phyloP scores from a whole-genome alignment of 2,329 filamentous ascomycete species.

The Alternaria brassicae region DNA sequence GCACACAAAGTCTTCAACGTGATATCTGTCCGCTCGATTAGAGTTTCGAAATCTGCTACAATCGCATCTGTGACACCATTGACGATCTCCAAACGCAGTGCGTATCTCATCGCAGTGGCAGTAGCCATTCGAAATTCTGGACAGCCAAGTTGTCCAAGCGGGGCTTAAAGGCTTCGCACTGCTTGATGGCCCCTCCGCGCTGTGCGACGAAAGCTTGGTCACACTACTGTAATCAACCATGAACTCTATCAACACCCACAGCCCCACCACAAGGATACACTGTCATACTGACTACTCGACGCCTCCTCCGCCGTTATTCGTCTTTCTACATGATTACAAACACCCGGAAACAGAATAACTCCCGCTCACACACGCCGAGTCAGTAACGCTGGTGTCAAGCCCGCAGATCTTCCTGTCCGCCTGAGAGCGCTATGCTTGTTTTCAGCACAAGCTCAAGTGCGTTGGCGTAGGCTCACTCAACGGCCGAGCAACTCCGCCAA shows the following conservation, averaged over 20 bases:
- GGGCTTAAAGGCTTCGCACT: conserved; percentile 8
- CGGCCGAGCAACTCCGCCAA: not conserved
- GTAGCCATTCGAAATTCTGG: conserved; percentile 1
- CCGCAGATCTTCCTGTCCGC: not conserved
- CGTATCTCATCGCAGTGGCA: not conserved
- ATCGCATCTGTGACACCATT: not conserved
- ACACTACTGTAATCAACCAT: not conserved
- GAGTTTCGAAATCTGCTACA: not conserved
- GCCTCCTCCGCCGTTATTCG: not conserved
- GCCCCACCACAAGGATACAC: not conserved
- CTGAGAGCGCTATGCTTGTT: conserved; percentile 1
- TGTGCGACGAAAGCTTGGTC: conserved; percentile 2
- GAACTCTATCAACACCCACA: not conserved
- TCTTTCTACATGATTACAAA: not conserved
- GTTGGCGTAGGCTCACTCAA: not conserved
- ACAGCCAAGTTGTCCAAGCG: conserved; percentile 7
- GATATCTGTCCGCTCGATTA: not conserved
- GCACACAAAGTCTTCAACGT: not conserved
- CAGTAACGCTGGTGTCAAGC: conserved; percentile 1
- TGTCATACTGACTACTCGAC: not conserved
- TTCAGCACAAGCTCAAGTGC: not conserved
- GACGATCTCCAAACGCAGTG: not conserved
- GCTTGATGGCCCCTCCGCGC: conserved; percentile 4
- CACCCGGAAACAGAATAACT: conserved; percentile 1
- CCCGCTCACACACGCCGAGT: not conserved